A percentile compares a stretch with the other conserved stretches of the same genome.
Evolutionary conservation across 495 filamentous ascomycete species (phyloP).

Genomic region (Hyaloscypha finlandica): DNA sequence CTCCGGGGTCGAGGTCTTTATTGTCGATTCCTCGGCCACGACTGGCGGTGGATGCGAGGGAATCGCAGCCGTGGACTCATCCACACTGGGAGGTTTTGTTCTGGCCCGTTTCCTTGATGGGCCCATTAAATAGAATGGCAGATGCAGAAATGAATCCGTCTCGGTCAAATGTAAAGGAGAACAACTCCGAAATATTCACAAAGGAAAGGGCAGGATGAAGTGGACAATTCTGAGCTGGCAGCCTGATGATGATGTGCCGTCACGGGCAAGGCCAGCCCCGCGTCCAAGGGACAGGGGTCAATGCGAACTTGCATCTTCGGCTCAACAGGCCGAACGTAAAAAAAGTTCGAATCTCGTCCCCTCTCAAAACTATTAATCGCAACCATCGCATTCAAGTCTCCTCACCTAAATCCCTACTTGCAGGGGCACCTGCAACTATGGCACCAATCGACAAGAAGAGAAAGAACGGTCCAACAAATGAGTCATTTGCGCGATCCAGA

Average conservation of each 20-base stretch:
- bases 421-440: constrained; percentile 23
- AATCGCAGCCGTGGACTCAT: constrained; percentile 5
- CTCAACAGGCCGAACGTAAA: background rate
- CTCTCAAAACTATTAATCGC: background rate
- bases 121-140: constrained; percentile 27
- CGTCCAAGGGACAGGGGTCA: background rate
- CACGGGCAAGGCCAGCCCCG: constrained; percentile 9
- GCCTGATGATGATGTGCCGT: constrained; percentile 11
- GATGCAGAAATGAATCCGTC: background rate
- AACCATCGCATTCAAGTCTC: background rate
- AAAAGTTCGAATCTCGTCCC: background rate
- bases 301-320: too few relatives aligned
- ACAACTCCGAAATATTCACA: background rate
- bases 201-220: background rate
- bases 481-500: constrained; percentile 31
- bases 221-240: constrained; percentile 2
- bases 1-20: constrained; percentile 3
- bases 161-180: background rate
- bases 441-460: constrained; percentile 35
- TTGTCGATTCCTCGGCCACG: constrained; percentile 5
- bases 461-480: constrained; percentile 33
- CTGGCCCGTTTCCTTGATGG: constrained; percentile 28
- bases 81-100: constrained; percentile 25
- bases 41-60: background rate
- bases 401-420: background rate